Evolutionary conservation across 306 rosid genomes (phyloP).

Genomic region (Quercus engelmannii): DNA sequence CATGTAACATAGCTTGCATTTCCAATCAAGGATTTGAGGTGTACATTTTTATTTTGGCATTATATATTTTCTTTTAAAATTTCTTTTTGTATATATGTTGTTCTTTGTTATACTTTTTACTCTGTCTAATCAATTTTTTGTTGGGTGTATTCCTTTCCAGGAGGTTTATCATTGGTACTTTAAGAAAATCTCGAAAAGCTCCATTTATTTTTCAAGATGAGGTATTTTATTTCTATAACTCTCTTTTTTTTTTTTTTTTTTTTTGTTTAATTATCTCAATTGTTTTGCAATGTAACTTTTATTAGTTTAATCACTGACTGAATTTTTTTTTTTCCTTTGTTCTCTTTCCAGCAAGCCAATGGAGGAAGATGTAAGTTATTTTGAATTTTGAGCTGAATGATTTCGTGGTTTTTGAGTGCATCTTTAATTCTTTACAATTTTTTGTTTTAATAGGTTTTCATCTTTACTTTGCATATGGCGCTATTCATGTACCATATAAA

Average conservation of each 20-base stretch:
- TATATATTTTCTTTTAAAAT: neutral
- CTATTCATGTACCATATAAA: neutral
- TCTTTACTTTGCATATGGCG: neutral
- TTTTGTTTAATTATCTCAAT: neutral
- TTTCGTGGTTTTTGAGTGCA: neutral
- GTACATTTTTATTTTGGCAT: neutral
- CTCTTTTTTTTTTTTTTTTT: neutral
- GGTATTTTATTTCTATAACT: conserved; percentile 6
- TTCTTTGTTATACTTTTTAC: neutral
- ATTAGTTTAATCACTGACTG: neutral
- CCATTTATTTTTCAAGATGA: conserved; percentile 21
- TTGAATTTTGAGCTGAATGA: neutral
- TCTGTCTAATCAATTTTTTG: neutral
- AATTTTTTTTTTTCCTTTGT: neutral
- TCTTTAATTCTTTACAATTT: neutral
- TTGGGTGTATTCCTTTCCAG: neutral
- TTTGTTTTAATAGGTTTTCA: neutral
- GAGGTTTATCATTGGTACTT: neutral
- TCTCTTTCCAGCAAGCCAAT: conserved; percentile 44
- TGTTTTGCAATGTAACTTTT: neutral
- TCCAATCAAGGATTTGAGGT: neutral
- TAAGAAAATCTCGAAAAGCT: neutral
- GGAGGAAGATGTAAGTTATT: conserved; percentile 86
- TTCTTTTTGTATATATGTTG: neutral
- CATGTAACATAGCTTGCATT: neutral